A percentile compares a stretch with the other conserved stretches of the same genome.
phyloP scores from a whole-genome alignment of 73 alveolate genomes.

The Tetrahymena thermophila region DNA sequence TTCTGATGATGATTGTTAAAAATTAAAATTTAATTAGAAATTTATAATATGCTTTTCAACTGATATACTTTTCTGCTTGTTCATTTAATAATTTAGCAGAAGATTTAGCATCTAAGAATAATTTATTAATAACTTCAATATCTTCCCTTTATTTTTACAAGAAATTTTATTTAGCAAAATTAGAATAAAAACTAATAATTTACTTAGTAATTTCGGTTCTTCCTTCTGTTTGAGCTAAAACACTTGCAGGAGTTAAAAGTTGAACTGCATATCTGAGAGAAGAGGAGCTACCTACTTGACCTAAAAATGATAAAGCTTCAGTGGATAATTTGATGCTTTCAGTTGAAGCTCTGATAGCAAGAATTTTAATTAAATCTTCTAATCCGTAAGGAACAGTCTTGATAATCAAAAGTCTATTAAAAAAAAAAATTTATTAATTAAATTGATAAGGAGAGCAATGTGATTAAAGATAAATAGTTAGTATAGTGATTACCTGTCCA shows the following conservation, averaged over 20 bases:
- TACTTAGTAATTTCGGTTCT: slow-evolving; percentile 72
- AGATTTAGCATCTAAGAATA: slow-evolving; percentile 96
- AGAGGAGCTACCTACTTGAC: slow-evolving; percentile 53
- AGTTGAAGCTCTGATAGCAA: slow-evolving; percentile 93
- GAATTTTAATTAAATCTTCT: slow-evolving; percentile 94
- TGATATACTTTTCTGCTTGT: slow-evolving; percentile 92
- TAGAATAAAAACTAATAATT: neutral
- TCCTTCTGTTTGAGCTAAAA: slow-evolving; percentile 93
- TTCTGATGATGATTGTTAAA: neutral
- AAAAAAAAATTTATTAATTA: neutral
- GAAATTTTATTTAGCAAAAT: neutral
- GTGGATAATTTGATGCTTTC: slow-evolving; percentile 93
- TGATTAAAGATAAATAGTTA: too few relatives aligned
- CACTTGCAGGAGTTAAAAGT: slow-evolving; percentile 91
- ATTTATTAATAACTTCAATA: slow-evolving; percentile 82
- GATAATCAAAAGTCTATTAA: slow-evolving; percentile 82
- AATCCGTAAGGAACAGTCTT: slow-evolving; percentile 83
- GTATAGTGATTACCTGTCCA: slow-evolving; percentile 63
- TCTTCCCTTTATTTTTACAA: slow-evolving; percentile 17
- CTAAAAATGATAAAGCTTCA: slow-evolving; percentile 93
- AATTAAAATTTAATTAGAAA: neutral
- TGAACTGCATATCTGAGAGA: slow-evolving; percentile 79
- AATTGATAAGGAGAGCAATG: too few relatives aligned
- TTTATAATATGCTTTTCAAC: slow-evolving; percentile 43
- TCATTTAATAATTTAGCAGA: slow-evolving; percentile 91